A percentile compares a stretch with the other conserved stretches of the same genome.
phyloP scores from a whole-genome alignment of 2,329 filamentous ascomycete genomes.

The Myriosclerotinia duriaeana region DNA sequence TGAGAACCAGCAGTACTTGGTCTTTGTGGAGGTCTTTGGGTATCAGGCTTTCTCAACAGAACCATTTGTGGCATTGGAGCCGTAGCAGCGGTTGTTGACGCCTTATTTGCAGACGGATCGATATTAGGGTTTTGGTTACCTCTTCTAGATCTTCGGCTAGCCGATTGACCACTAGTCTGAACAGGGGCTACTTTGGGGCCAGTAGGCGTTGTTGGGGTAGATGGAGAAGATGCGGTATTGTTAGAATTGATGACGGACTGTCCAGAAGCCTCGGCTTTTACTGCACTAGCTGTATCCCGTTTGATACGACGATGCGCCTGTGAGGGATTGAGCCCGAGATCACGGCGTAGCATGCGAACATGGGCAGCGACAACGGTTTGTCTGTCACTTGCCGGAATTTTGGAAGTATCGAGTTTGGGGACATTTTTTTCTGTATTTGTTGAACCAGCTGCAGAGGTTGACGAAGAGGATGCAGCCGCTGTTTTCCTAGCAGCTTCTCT shows the following conservation, averaged over 20 bases:
- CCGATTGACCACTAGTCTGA: conserved; percentile 29
- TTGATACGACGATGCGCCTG: conserved; percentile 62
- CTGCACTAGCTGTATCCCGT: conserved; percentile 47
- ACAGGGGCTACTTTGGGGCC: conserved; percentile 37
- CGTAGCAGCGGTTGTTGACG: conserved; percentile 32
- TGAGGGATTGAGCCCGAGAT: conserved; percentile 63
- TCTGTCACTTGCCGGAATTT: conserved; percentile 39
- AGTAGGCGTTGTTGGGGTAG: conserved; percentile 32
- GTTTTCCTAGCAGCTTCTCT: conserved; percentile 56
- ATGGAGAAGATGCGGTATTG: conserved; percentile 20
- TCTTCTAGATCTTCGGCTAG: conserved; percentile 40
- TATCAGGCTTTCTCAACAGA: conserved; percentile 44
- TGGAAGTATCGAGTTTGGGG: conserved; percentile 57
- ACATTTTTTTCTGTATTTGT: conserved; percentile 33
- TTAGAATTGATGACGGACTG: conserved; percentile 25
- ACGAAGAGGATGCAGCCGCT: conserved; percentile 37
- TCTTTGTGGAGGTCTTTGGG: conserved; percentile 28
- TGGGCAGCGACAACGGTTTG: conserved; percentile 57
- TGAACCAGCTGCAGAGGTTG: conserved; percentile 1
- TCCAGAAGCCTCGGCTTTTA: conserved; percentile 34
- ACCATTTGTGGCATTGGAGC: conserved; percentile 41
- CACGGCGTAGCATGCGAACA: conserved; percentile 63
- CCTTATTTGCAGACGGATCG: conserved; percentile 31
- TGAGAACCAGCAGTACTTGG: conserved; percentile 28
- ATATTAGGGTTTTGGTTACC: conserved; percentile 40